Evolutionary conservation across 1,139 yeast species (phyloP), one percentile per base, ranked within the genome.

Genomic region (Saccharomyces hybrid): DNA sequence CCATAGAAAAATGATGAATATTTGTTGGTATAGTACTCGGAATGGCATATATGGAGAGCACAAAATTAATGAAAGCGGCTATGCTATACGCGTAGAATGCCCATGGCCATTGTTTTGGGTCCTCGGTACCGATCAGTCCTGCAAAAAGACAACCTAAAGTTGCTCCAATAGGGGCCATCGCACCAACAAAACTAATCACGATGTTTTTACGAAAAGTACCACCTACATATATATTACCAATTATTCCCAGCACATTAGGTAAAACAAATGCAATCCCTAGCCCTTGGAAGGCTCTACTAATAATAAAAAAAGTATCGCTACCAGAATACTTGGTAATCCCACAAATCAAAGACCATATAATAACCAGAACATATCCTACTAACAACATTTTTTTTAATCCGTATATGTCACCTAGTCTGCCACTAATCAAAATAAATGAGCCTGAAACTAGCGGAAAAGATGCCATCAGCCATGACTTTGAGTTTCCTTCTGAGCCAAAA

Each of bases 141-240:
- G 81, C 77, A 71, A 79, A 74, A 2, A 80, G 57, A 1, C 76
- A 75, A 1, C 82, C 82, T 26, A 78, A 49, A 3, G 77, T 71
- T 0, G 84, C 84, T 13, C 85, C 85, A 2, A 73, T 65, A 3
- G 85, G 84, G 0, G 83, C 83, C 62, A 76, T 75, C 5, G 82
- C 80, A 11, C 83, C 84, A 27, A 80, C 72, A 26, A 76, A 59
- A 19, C 81, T 78, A 61, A 81, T 80, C 0, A 75, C 80, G 42
- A 78, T 64, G 57, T 81, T 78, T 58, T 80, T 81, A 48, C 83
- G 67, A 50, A 60, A 63, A 2, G 75, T 70, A 3, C 79, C 79
- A 34, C 70, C 71, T 8, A 76, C 73, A 59, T 80, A 81, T 8
- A 77, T 63, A 41, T 73, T 73, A 5, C 84, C 84, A 49, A 79